Conservation (phyloP, 208 protist species). For the Trypanosoma avium region DNA sequence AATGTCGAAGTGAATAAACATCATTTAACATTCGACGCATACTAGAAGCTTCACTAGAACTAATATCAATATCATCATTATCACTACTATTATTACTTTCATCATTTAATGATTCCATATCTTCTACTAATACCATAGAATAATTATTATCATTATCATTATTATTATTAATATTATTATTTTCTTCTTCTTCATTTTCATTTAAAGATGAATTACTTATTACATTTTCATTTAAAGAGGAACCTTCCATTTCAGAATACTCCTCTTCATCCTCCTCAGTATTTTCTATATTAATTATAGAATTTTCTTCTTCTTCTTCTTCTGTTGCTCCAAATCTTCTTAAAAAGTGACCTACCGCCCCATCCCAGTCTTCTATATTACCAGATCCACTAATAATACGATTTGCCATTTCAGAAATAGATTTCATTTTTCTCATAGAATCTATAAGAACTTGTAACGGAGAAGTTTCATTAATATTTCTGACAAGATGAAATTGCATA, state of each 20-base stretch:
- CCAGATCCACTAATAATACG: too few relatives aligned
- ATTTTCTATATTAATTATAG: too few relatives aligned
- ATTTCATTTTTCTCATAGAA: background rate
- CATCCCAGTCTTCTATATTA: too few relatives aligned
- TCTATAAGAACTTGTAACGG: background rate
- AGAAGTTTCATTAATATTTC: background rate
- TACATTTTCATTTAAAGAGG: background rate
- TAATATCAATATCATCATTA: background rate
- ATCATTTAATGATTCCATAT: too few relatives aligned
- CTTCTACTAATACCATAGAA: too few relatives aligned
- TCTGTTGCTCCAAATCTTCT: too few relatives aligned
- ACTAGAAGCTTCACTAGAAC: background rate
- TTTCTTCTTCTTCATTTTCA: background rate
- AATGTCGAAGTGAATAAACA: too few relatives aligned
- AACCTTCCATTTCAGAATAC: background rate
- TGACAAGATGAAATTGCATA: background rate
- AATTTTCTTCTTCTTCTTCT: too few relatives aligned
- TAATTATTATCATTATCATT: background rate
- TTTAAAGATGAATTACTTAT: background rate
- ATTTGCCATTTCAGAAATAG: background rate
- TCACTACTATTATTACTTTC: background rate
- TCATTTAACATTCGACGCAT: too few relatives aligned
- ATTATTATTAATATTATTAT: background rate
- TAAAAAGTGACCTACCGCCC: too few relatives aligned
- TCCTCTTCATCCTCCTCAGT: too few relatives aligned